These are phyloP conservation scores for Eucalyptus rudis DNA, from an alignment of 345 rosid genomes.

Conservation along the genomic window DNA sequence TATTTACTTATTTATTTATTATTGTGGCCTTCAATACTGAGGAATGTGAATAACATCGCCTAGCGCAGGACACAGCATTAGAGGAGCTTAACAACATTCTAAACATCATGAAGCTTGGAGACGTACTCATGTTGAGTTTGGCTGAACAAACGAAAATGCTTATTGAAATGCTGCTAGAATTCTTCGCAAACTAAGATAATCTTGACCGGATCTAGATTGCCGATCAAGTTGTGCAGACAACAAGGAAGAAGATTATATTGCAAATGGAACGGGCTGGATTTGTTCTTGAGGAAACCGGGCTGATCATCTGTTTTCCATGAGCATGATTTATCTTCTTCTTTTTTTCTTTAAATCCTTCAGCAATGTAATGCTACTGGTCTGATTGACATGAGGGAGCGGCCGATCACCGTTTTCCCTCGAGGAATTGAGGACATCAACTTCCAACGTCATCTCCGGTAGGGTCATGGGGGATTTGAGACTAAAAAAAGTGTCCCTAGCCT, in stretches of 20 bases:
- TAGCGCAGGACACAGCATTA: too few relatives aligned
- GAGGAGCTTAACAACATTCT: fast-evolving
- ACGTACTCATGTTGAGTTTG: too few relatives aligned
- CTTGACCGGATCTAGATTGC: too few relatives aligned
- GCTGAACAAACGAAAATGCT: too few relatives aligned
- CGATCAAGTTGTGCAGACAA: fast-evolving
- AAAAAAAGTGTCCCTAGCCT: slow-evolving; percentile 17
- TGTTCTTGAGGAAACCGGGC: too few relatives aligned
- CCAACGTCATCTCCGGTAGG: background rate
- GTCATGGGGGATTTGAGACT: slow-evolving; percentile 7
- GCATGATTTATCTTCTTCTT: too few relatives aligned
- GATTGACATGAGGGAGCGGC: background rate
- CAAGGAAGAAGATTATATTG: fast-evolving
- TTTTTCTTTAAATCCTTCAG: too few relatives aligned
- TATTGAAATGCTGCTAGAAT: fast-evolving
- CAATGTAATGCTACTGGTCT: background rate
- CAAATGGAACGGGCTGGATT: too few relatives aligned
- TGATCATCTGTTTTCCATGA: too few relatives aligned
- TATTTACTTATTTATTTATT: too few relatives aligned
- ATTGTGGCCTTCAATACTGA: fast-evolving
- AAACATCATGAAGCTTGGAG: fast-evolving
- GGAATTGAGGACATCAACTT: background rate
- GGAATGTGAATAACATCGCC: fast-evolving
- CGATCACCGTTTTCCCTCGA: background rate
- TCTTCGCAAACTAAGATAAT: too few relatives aligned